Evolutionary conservation across 2,329 filamentous ascomycete genomes (phyloP), one percentile per base, ranked within the genome.

Genomic region (Westerdykella sp.): DNA sequence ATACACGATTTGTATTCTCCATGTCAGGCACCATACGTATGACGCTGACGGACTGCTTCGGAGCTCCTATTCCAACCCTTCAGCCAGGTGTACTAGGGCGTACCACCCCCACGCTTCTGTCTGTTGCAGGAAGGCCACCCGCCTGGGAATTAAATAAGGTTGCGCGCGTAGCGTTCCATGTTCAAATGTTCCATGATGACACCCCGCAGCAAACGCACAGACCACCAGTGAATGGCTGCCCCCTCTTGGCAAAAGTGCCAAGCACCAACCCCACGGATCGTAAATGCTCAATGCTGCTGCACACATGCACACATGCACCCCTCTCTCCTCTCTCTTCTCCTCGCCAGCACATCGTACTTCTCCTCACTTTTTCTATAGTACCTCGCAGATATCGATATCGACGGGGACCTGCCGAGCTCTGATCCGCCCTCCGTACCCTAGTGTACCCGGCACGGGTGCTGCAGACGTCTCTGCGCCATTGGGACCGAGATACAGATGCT

Each of bases 291-390:
- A n/a, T n/a, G n/a, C n/a, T n/a, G n/a, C n/a, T n/a, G n/a, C n/a
- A n/a, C n/a, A n/a, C n/a, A n/a, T n/a, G n/a, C n/a, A n/a, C n/a
- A n/a, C n/a, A n/a, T n/a, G n/a, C n/a, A n/a, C 12, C 32, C 5
- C 18, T 21, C 18, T 21, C 18, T 21, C 18, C 6, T 21, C 32
- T 39, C 44, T 15, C 5, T 35, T 5, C 47, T 50, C 54, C 51
- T 54, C 55, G 54, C 56, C 56, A 61, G 45, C 57, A 46, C 57
- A 59, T 55, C 45, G 41, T 35, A 41, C 12, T 28, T 34, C 35
- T 53, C 45, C 50, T 45, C 25, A 12, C 25, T 28, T 44, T 49
- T 37, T 43, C 35, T 39, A 44, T 41, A 49, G 44, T 30, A 43
- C 13, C 30, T 13, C 21, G 40, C 41, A 47, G 46, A 37, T 48